Base-by-base conservation (phyloP, 202 grass and related monocot genomes). In the Eragrostis tef region DNA sequence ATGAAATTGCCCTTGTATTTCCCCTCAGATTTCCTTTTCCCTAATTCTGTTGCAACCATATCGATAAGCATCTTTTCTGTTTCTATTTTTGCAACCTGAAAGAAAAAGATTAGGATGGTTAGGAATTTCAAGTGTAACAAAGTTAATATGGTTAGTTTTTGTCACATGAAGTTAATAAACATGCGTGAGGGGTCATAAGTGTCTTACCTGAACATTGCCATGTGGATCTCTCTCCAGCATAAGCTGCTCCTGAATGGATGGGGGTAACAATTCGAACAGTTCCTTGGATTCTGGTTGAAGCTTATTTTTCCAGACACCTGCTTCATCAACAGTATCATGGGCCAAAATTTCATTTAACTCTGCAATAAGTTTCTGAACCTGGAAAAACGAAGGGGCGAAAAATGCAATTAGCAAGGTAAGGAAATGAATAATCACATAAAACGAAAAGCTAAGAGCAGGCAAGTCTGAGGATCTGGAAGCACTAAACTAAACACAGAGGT, bases 21-120 rank as follows among this genome's bases (percentile, higher is more conserved):
- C 36, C 92, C 95, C 53, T 87, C 89, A 39, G 70, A 74, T 83
- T 90, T 95, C 62, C 96, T 95, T 70, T 99, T 95, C 83, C 90
- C 87, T 73, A 99, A 79, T 81, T 99, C 93, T 54, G 90, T 93
- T 88, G 95, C 96, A 85, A 93, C 96, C 96, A 99, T 95, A 74
- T 87, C 71, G 80, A 95, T 99, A 61, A 99, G 85, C 96, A 99
- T 99, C 85, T 99, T 99, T 56, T 99, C 96, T 0, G 96, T 99
- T 93, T 99, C 96, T 68, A 99, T 99, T 88, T 99, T 99, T 17
- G 96, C 92, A 79, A 99, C 96, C 96, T 95, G 58, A 64, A 39
- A 6, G 5, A 39, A 73, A 24, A 19, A 74, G 0, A 53, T n/a
- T 52, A 73, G 11, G 2, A 54, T 5, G 52, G 52, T 20, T 54